phyloP scores from a whole-genome alignment of 805 yeast genomes.

The Vanderwaltozyma tropicalis region DNA sequence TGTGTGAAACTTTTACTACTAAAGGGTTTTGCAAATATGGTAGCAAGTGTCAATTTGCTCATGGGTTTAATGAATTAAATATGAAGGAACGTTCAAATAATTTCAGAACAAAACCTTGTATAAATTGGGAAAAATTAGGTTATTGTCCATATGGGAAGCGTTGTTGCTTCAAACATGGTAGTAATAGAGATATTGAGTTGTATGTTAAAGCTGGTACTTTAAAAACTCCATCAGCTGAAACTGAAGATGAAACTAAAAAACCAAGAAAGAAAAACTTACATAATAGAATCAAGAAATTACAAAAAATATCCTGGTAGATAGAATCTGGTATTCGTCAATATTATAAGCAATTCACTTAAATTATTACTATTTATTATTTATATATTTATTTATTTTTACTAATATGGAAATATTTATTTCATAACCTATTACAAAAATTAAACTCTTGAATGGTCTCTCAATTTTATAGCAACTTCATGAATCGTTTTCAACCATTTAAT shows the following conservation, averaged over 20 bases:
- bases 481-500: slow-evolving; percentile 22
- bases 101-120: slow-evolving; percentile 87
- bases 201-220: slow-evolving; percentile 19
- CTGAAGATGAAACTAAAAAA: not conserved
- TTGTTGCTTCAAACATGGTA: slow-evolving; percentile 83
- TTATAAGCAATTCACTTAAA: too few relatives aligned
- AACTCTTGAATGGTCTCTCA: not conserved
- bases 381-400: too few relatives aligned
- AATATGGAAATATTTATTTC: too few relatives aligned
- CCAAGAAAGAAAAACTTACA: slow-evolving; percentile 11
- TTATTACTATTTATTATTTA: too few relatives aligned
- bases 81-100: slow-evolving; percentile 55
- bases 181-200: slow-evolving; percentile 24
- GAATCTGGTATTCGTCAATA: too few relatives aligned
- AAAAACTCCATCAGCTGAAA: not conserved
- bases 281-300: slow-evolving; percentile 23
- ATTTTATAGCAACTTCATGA: not conserved
- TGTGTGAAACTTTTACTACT: slow-evolving; percentile 68
- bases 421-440: slow-evolving; percentile 1
- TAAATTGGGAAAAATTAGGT: slow-evolving; percentile 79
- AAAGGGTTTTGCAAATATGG: slow-evolving; percentile 78
- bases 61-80: slow-evolving; percentile 71
- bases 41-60: slow-evolving; percentile 88
- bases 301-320: slow-evolving; percentile 23
- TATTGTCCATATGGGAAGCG: slow-evolving; percentile 81